phyloP scores from a whole-genome alignment of 495 filamentous ascomycete species.

The Astrocystis sublimbata region DNA sequence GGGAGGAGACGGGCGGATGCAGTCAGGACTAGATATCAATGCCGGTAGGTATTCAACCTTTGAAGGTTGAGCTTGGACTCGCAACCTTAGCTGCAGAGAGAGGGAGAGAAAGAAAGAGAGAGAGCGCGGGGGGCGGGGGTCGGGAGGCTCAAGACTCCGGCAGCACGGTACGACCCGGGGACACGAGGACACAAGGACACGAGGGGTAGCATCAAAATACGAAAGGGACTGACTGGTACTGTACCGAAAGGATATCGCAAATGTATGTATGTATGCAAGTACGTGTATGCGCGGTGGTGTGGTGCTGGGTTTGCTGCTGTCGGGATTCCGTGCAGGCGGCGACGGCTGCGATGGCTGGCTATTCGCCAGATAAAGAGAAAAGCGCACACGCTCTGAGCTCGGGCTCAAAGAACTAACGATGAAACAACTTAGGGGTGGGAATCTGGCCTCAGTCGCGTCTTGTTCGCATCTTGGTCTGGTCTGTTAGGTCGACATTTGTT shows the following conservation, averaged over 20 bases:
- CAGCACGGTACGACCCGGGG: not conserved
- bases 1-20: too few species aligned
- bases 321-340: conserved; percentile 6
- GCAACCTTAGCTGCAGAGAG: not conserved
- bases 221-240: too few species aligned
- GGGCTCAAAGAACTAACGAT: not conserved
- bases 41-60: too few species aligned
- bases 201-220: not conserved
- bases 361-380: not conserved
- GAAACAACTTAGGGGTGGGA: not conserved
- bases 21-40: too few species aligned
- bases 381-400: not conserved
- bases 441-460: not conserved
- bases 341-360: not conserved
- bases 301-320: not conserved
- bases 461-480: not conserved
- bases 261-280: too few species aligned
- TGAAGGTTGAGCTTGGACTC: too few species aligned
- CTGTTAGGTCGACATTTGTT: not conserved
- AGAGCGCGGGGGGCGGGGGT: not conserved
- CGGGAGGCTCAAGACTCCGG: not conserved
- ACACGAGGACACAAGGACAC: too few species aligned
- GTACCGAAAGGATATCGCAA: not conserved
- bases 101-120: not conserved
- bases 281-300: not conserved